phyloP scores from a whole-genome alignment of 192 early-diverging fungal genomes.

The Backusella morwellensis region DNA sequence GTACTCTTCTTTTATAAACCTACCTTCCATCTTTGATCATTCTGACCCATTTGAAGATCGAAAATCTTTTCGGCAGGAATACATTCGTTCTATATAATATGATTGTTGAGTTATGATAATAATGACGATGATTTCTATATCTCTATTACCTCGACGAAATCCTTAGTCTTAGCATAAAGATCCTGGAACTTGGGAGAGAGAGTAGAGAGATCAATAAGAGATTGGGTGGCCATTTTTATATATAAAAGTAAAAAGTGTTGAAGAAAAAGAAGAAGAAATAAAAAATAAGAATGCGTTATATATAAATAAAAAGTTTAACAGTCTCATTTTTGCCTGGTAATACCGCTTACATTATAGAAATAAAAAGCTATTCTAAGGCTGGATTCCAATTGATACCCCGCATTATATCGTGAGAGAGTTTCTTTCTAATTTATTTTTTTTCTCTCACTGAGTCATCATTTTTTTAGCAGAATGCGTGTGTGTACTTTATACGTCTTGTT shows the following conservation, averaged over 20 bases:
- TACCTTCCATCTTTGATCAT: constrained; percentile 84
- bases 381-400: constrained; percentile 1
- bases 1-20: not conserved
- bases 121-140: not conserved
- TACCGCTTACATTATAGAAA: constrained; percentile 8
- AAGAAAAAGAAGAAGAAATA: constrained; percentile 6
- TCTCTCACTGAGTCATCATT: constrained; percentile 6
- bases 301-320: constrained; percentile 1
- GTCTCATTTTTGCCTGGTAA: constrained; percentile 5
- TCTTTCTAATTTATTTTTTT: not conserved
- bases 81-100: constrained; percentile 72
- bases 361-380: not conserved
- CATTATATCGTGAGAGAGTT: constrained; percentile 2
- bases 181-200: constrained; percentile 55
- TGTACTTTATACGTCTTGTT: not conserved
- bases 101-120: not conserved
- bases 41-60: constrained; percentile 67
- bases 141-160: constrained; percentile 58
- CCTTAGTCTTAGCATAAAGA: constrained; percentile 52
- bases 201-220: constrained; percentile 28
- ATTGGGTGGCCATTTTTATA: constrained; percentile 31
- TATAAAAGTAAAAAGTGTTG: not conserved
- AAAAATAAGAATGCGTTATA: not conserved
- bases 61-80: constrained; percentile 88
- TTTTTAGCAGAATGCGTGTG: not conserved